Base-by-base conservation (phyloP, 164 flowering plant species). In the Chloranthus sessilifolius region DNA sequence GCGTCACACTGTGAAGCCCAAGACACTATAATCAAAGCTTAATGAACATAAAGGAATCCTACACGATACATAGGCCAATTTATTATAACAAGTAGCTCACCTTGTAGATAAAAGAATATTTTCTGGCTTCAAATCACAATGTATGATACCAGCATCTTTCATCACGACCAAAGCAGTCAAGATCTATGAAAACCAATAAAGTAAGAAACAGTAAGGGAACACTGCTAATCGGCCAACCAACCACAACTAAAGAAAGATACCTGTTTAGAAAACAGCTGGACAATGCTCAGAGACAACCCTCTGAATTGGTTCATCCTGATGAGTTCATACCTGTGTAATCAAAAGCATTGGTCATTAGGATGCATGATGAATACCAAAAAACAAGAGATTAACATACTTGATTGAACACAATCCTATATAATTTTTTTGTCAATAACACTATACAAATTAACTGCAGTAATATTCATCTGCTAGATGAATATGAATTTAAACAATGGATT, bases 101-200 rank as follows among this genome's bases (percentile, higher is more conserved):
- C 95, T 87, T 8, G 91, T 68, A 51, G 88, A 81, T 16, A 94
- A 60, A 65, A 94, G 99, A 71, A 94, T 94, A 64, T 94, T 94
- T 71, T 94, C 99, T 36, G 99, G 99, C 79, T 94, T 94, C 72
- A 94, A 68, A 83, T 94, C 99, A 77, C 99, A 94, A 52, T 94
- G 99, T 61, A 94, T 94, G 35, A 94, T 85, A 39, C 85, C 88
- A 63, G 95, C 97, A 50, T 85, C 94, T 75, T 87, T 94, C 79
- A 94, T 68, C 33, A 94, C 69, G 60, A 78, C 72, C 68, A 94
- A 59, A 24, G 95, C 99, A 59, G 68, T 66, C 67, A 94, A 71
- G 48, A 94, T 94, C 99, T 94, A 61, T 24, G 14, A 40, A 47
- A 59, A 7, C 11, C 64, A 34, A 29, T 22, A 57, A 29, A 33